Conservation (phyloP, 2,329 filamentous ascomycete species). For the Lojkania enalia region DNA sequence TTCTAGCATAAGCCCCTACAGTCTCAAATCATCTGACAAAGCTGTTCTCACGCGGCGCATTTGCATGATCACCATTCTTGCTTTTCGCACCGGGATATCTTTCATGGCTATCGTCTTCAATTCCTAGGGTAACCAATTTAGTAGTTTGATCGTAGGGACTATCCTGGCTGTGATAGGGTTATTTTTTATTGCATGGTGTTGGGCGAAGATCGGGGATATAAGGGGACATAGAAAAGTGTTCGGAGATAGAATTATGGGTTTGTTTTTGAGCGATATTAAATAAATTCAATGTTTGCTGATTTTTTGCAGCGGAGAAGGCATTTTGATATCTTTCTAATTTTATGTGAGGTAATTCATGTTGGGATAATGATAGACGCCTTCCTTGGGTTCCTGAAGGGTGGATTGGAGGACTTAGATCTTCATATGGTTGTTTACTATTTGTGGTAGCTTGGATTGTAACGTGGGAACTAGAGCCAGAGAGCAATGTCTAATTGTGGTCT, state of each 20-base stretch:
- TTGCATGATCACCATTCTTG: constrained; percentile 48
- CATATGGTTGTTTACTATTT: constrained; percentile 16
- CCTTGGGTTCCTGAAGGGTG: constrained; percentile 13
- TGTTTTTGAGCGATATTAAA: constrained; percentile 26
- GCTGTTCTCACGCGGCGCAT: constrained; percentile 50
- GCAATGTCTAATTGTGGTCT: constrained; percentile 9
- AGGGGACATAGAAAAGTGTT: constrained; percentile 41
- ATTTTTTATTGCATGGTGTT: constrained; percentile 51
- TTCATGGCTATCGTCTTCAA: constrained; percentile 40
- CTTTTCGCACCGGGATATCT: constrained; percentile 27
- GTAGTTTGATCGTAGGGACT: constrained; percentile 50
- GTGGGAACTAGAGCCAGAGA: constrained; percentile 14
- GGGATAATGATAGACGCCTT: constrained; percentile 50
- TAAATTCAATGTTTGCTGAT: constrained; percentile 36
- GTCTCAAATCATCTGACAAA: constrained; percentile 50
- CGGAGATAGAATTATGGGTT: constrained; percentile 11
- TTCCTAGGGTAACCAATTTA: constrained; percentile 48
- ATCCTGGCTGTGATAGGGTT: constrained; percentile 55
- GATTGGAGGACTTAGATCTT: constrained; percentile 5
- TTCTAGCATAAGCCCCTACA: constrained; percentile 51
- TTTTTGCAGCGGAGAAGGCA: constrained; percentile 50
- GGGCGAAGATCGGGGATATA: constrained; percentile 44
- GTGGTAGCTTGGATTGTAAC: constrained; percentile 17
- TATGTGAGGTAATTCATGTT: constrained; percentile 50
- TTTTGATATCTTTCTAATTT: constrained; percentile 49